Evolutionary conservation across 306 rosid genomes (phyloP).

Genomic region (Aeschynomene evenia): DNA sequence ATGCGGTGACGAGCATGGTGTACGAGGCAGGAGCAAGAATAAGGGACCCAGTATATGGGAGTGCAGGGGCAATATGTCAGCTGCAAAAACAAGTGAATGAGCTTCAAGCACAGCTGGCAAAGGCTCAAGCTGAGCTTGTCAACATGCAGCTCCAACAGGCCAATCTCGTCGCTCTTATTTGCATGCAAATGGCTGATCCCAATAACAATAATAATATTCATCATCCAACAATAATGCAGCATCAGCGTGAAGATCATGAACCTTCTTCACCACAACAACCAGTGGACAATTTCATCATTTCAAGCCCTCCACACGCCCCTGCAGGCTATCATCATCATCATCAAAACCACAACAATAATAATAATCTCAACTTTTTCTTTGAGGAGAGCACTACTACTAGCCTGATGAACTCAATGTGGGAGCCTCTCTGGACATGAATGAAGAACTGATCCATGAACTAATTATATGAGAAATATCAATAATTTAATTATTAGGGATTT

Average conservation of each 20-base stretch:
- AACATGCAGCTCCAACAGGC: conserved; percentile 82
- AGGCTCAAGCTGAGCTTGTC: conserved; percentile 77
- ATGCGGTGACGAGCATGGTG: conserved; percentile 95
- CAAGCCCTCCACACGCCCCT: conserved; percentile 30
- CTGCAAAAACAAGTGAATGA: conserved; percentile 80
- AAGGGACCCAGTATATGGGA: conserved; percentile 84
- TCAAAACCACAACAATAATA: no score
- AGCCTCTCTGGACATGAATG: conserved; percentile 80
- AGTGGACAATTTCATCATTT: conserved; percentile 42
- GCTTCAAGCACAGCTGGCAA: conserved; percentile 90
- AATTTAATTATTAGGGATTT: neutral
- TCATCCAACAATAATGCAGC: no score
- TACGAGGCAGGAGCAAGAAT: conserved; percentile 93
- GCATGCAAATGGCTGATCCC: conserved; percentile 79
- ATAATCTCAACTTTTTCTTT: conserved; percentile 42
- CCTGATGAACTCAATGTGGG: conserved; percentile 57
- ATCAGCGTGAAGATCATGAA: no score
- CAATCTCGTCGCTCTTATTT: conserved; percentile 69
- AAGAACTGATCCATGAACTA: no score
- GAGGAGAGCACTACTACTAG: conserved; percentile 54
- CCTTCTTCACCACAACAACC: conserved; percentile 53
- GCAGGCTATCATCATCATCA: no score
- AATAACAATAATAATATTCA: no score
- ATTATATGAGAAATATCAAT: conserved; percentile 13
- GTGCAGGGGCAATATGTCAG: conserved; percentile 87